Evolutionary conservation across 208 protist genomes (phyloP), one percentile per base, ranked within the genome.

Genomic region (Acanthamoeba healyi): DNA sequence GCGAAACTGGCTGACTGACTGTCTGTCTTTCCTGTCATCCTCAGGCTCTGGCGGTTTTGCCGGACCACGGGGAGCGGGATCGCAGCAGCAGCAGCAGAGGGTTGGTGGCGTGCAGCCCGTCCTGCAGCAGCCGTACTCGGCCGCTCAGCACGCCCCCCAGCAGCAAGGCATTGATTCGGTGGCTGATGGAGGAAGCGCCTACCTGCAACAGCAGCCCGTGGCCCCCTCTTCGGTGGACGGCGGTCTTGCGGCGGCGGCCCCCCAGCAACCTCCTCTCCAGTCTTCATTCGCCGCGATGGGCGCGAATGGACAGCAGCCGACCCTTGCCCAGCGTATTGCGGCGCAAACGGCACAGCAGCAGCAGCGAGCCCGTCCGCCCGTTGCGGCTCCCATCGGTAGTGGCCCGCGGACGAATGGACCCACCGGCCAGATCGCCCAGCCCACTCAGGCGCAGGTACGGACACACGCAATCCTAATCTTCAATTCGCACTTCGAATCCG

Each of bases 271-370:
- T 2, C 54, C 10, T 15, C 56, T 22, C 56, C 56, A 63, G 56
- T 22, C 19, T 7, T n/a, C 56, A 12, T 63, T n/a, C 19, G 56
- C 56, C 6, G 19, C 56, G 1, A 22, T 63, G 56, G 22, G 15
- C 56, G 24, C 3, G 22, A 63, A 63, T 24, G 56, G 56, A n/a
- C 56, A 63, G 56, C 56, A 63, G 56, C 56, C 56, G 9, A 74
- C 65, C 65, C 34, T 42, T 40, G 65, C 65, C 34, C 65, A 74
- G 65, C 65, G 65, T 24, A 42, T 74, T n/a, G 65, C 65, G 12
- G 65, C 65, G 12, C 65, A 74, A n/a, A 44, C 65, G 26, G 65
- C 65, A 42, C 65, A 74, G 36, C 65, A 70, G 61, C 61, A 70
- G 61, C 61, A 74, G 65, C 65, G 65, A 74, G 56, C 56, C 56